A percentile compares a stretch with the other conserved stretches of the same genome.
Evolutionary conservation across 1,139 yeast genomes (phyloP).

Genomic region (Diutina neorugosa): DNA sequence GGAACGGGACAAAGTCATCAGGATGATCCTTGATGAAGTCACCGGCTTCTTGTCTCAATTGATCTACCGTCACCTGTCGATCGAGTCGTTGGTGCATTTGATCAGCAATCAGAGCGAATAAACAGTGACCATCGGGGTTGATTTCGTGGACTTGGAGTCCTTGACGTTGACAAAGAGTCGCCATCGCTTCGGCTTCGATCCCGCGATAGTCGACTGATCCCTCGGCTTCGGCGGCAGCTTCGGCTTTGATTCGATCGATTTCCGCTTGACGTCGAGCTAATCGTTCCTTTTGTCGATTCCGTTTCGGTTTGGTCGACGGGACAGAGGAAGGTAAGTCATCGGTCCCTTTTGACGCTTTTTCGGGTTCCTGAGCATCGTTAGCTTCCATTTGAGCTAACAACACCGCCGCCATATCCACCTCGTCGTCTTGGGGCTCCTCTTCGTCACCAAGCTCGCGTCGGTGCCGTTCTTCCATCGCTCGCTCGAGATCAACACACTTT

Average conservation of each 20-base stretch:
- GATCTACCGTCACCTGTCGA: slow-evolving; percentile 25
- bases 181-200: slow-evolving; percentile 59
- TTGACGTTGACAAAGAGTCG: slow-evolving; percentile 34
- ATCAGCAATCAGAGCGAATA: slow-evolving; percentile 76
- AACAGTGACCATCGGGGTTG: slow-evolving; percentile 88
- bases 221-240: slow-evolving; percentile 64
- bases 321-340: too few species aligned
- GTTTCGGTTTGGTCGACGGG: slow-evolving; percentile 18
- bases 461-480: slow-evolving; percentile 41
- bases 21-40: slow-evolving; percentile 48
- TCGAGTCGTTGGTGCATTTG: slow-evolving; percentile 49
- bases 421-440: slow-evolving; percentile 5
- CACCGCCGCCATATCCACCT: background rate
- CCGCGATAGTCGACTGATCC: slow-evolving; percentile 53
- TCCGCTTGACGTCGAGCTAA: slow-evolving; percentile 68
- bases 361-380: slow-evolving; percentile 24
- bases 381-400: slow-evolving; percentile 9
- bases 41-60: slow-evolving; percentile 56
- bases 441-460: slow-evolving; percentile 27
- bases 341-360: too few species aligned
- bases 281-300: slow-evolving; percentile 80
- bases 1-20: slow-evolving; percentile 68
- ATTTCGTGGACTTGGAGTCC: slow-evolving; percentile 50
- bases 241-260: slow-evolving; percentile 44
- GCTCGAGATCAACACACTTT: slow-evolving; percentile 49